Percentiles rank a stretch among this genome's conserved stretches.
phyloP scores from a whole-genome alignment of 148 eudicot species.

The Rhododendron simsii region DNA sequence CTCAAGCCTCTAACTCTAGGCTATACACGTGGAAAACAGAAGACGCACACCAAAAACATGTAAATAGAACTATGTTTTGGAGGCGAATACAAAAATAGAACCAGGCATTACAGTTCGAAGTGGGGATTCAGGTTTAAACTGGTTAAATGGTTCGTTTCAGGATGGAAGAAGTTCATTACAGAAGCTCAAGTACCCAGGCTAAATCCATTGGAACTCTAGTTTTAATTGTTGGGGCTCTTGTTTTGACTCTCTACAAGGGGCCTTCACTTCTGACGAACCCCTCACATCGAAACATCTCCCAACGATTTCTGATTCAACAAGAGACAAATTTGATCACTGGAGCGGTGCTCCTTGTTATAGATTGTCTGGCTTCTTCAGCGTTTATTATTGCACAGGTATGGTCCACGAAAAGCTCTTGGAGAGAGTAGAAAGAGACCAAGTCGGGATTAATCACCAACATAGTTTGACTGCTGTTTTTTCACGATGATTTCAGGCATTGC shows the following conservation, averaged over 20 bases:
- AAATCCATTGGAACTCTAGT: slow-evolving; percentile 45
- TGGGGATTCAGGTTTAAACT: background rate
- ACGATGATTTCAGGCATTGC: slow-evolving; percentile 41
- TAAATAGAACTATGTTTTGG: background rate
- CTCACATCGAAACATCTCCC: slow-evolving; percentile 21
- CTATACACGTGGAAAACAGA: background rate
- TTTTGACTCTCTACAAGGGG: slow-evolving; percentile 44
- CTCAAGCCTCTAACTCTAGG: background rate
- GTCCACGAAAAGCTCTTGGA: background rate
- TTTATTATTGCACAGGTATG: slow-evolving; percentile 67
- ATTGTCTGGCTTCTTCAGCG: slow-evolving; percentile 48
- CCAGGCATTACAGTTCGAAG: background rate
- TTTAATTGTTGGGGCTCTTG: slow-evolving; percentile 40
- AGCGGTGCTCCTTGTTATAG: slow-evolving; percentile 53
- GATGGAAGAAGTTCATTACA: slow-evolving; percentile 36
- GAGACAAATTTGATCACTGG: slow-evolving; percentile 56
- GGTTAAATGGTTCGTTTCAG: slow-evolving; percentile 12
- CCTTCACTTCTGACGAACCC: slow-evolving; percentile 36
- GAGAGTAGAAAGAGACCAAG: background rate
- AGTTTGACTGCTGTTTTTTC: background rate
- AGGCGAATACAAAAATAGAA: background rate
- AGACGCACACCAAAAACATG: background rate
- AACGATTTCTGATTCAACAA: slow-evolving; percentile 26
- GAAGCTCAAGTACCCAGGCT: slow-evolving; percentile 33
- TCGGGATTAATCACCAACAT: background rate